Conservation (phyloP, 2,329 filamentous ascomycete species). For the Pyrenophora tritici-repentis region DNA sequence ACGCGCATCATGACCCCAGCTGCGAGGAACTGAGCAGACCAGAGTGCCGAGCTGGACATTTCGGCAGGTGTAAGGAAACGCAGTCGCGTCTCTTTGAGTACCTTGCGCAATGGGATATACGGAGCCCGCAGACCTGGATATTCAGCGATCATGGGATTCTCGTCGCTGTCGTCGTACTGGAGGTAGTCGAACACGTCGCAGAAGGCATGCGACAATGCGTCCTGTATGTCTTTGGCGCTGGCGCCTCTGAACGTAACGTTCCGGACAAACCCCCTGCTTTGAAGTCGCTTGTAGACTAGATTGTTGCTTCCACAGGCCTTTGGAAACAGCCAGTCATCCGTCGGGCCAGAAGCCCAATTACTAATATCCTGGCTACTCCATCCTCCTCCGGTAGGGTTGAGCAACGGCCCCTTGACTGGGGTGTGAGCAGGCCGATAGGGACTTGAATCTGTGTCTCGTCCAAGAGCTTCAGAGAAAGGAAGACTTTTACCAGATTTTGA, state of each 20-base stretch:
- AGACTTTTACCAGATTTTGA: conserved; percentile 16
- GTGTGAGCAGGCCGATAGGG: conserved; percentile 20
- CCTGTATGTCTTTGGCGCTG: conserved; percentile 70
- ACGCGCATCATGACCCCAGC: conserved; percentile 76
- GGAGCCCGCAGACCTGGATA: conserved; percentile 65
- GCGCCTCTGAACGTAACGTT: conserved; percentile 65
- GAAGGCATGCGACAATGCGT: conserved; percentile 67
- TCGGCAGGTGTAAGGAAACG: conserved; percentile 72
- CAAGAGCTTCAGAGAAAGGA: conserved; percentile 8
- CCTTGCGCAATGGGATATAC: conserved; percentile 77
- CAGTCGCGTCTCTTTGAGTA: conserved; percentile 73
- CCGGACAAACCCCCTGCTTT: conserved; percentile 73
- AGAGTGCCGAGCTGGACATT: conserved; percentile 73
- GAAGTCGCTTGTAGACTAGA: conserved; percentile 70
- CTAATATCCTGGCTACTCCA: conserved; percentile 57
- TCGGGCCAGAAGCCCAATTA: conserved; percentile 53
- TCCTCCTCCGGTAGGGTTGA: conserved; percentile 49
- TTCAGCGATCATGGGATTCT: conserved; percentile 30
- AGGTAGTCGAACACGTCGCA: conserved; percentile 54
- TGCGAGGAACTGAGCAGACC: conserved; percentile 72
- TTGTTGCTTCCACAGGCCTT: conserved; percentile 69
- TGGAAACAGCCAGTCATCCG: conserved; percentile 66
- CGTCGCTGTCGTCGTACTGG: conserved; percentile 33
- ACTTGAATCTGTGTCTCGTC: conserved; percentile 34
- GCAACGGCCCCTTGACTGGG: conserved; percentile 20